phyloP scores from a whole-genome alignment of 306 rosid species.

The Quercus aquifolioides region DNA sequence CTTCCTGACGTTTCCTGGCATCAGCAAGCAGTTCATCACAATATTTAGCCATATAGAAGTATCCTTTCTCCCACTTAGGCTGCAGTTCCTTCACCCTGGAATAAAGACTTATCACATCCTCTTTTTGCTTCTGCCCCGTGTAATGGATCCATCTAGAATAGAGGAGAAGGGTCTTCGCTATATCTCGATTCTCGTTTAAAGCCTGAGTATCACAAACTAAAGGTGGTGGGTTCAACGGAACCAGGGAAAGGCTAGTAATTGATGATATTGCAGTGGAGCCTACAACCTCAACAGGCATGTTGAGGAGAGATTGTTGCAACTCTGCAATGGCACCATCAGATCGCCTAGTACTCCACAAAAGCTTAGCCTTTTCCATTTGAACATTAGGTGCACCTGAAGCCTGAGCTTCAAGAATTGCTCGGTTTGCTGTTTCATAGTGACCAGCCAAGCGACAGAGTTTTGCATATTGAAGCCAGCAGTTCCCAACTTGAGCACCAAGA shows the following conservation, averaged over 20 bases:
- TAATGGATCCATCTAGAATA: slow-evolving; percentile 95
- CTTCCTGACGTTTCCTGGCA: slow-evolving; percentile 97
- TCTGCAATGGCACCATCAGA: slow-evolving; percentile 92
- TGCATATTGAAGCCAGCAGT: slow-evolving; percentile 98
- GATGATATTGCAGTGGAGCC: slow-evolving; percentile 81
- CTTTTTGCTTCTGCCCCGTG: slow-evolving; percentile 99
- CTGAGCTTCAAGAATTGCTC: slow-evolving; percentile 92
- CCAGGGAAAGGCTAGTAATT: slow-evolving; percentile 80
- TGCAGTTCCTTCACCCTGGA: slow-evolving; percentile 90
- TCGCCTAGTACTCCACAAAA: slow-evolving; percentile 89
- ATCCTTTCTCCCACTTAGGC: slow-evolving; percentile 97
- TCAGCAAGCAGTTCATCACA: slow-evolving; percentile 91
- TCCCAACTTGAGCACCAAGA: slow-evolving; percentile 85
- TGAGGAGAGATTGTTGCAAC: slow-evolving; percentile 82
- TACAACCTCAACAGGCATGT: slow-evolving; percentile 77
- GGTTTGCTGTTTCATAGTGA: slow-evolving; percentile 93
- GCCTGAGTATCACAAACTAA: slow-evolving; percentile 66
- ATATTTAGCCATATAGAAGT: slow-evolving; percentile 85
- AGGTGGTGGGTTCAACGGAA: slow-evolving; percentile 61
- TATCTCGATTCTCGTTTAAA: slow-evolving; percentile 60
- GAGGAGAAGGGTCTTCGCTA: slow-evolving; percentile 89
- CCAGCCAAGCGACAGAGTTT: slow-evolving; percentile 94
- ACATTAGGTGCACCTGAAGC: slow-evolving; percentile 86
- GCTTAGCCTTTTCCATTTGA: slow-evolving; percentile 90
- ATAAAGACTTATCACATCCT: slow-evolving; percentile 80